These are phyloP conservation scores for Rhipidocladum racemiflorum DNA, from an alignment of 176 grass and related monocot species.

Conservation along the genomic window DNA sequence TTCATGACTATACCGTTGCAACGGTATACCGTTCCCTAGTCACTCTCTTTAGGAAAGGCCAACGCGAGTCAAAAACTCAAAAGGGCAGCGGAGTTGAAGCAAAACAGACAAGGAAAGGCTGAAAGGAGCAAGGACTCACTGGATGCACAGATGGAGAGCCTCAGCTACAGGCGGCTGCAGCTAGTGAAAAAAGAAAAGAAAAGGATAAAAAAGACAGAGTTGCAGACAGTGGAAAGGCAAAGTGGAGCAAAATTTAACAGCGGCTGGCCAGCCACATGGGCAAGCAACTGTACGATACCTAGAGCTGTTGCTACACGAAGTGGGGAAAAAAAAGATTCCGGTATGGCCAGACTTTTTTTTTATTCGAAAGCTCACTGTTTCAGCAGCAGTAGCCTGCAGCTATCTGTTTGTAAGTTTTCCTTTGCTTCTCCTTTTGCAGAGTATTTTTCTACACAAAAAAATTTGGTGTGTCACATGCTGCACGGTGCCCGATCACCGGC, in stretches of 20 bases:
- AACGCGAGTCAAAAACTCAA: too few species aligned
- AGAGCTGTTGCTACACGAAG: too few species aligned
- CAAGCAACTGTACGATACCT: background rate
- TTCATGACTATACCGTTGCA: too few species aligned
- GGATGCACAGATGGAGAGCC: background rate
- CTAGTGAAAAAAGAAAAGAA: background rate
- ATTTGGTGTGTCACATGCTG: constrained; percentile 35
- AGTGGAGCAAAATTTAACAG: background rate
- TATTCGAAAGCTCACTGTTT: background rate
- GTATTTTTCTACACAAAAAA: background rate
- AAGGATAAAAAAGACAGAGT: background rate
- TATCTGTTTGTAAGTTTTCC: background rate
- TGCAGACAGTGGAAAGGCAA: background rate
- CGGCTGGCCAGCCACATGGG: background rate
- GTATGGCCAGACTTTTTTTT: background rate
- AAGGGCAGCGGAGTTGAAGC: background rate
- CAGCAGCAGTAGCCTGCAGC: constrained; percentile 20
- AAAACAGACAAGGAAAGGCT: background rate
- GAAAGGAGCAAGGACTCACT: background rate
- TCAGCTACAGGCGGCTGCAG: background rate
- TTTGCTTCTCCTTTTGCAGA: background rate
- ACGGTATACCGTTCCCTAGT: too few species aligned
- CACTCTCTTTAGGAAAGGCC: too few species aligned
- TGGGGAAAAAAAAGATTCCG: too few species aligned
- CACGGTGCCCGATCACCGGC: constrained; percentile 35